Evolutionary conservation across 805 yeast genomes (phyloP), one percentile per base, ranked within the genome.

Genomic region (Ogataea degrootiae): DNA sequence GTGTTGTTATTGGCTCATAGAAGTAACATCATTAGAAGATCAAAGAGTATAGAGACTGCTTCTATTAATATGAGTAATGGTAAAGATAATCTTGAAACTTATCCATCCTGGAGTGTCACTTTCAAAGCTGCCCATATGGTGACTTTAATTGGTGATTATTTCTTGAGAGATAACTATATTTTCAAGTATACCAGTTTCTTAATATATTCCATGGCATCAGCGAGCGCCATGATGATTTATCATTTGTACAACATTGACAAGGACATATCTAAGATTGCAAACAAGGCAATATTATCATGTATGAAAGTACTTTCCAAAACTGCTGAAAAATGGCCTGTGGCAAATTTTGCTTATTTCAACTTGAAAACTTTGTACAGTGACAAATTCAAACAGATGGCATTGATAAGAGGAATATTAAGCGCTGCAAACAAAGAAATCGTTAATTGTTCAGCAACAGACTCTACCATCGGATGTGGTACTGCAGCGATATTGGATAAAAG

Each of bases 71-170:
- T 26, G 31, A 14, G 3, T 15, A n/a, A 72, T 1, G 65, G 65
- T 45, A 73, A 74, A 15, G 67, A 63, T 52, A 29, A 19, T 7
- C 66, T 72, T 65, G 63, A 71, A 60, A 42, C 43, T 45, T 80
- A 79, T 60, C 86, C 88, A 3, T 80, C 87, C 11, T 82, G 88
- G 85, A 86, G 90, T 15, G 83, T 86, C 49, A 85, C 89, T 4
- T 85, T 85, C 69, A 88, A 85, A 61, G 85, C 91, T 1, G 89
- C 94, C 1, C 79, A 87, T 57, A 81, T 84, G 80, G 80, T 86
- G 52, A 76, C 86, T 5, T 71, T 77, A 39, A 81, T 87, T 46
- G 73, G 80, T 29, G 80, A 81, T 42, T 80, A 77, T 48, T 55
- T 86, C 48, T 55, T 73, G 37, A 76, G 74, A 39, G 84, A 87